Evolutionary conservation across 2,329 filamentous ascomycete species (phyloP), one percentile per base, ranked within the genome.

Genomic region (Cladophialophora carrionii): DNA sequence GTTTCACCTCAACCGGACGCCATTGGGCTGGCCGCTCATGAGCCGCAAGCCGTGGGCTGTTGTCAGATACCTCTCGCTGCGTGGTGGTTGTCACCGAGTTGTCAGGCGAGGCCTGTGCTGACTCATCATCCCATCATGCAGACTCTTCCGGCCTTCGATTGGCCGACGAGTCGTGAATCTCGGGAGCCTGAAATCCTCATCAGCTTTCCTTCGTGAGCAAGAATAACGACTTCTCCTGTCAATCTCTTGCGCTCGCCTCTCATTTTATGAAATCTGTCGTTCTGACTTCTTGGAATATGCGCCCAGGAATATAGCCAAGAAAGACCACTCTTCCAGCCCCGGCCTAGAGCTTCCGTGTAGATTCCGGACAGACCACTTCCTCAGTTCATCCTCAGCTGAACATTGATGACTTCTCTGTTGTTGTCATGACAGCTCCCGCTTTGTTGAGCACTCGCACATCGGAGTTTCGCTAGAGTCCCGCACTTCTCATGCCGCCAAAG

Each of bases 401-500:
- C 41, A 17, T 43, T 32, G 26, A 3, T 46, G 24, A 49, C 17
- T 31, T 20, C 10, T 41, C 20, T 14, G 43, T 52, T 22, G 8
- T 41, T 58, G 59, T 59, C 54, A 67, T 67, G 62, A 66, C 31
- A 26, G 24, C 34, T 46, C 20, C 22, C 24, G 10, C 34, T 14
- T 9, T 34, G 51, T 51, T 4, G 10, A 37, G 12, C 46, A 14
- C 46, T 43, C 48, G 26, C 57, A 34, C 29, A 24, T 46, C 51
- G 46, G 60, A 65, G 48, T 55, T 20, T 37, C 34, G n/a, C 32
- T 54, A 31, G 22, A 34, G 41, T 37, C 32, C 10, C 32, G 43
- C 61, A 26, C 31, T 31, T 62, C 62, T 62, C 59, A 72, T 72
- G 70, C 70, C 70, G 63, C 68, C 68, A 46, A 71, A 72, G 61